Evolutionary conservation across 345 rosid species (phyloP).

Genomic region (Camelina laxa): DNA sequence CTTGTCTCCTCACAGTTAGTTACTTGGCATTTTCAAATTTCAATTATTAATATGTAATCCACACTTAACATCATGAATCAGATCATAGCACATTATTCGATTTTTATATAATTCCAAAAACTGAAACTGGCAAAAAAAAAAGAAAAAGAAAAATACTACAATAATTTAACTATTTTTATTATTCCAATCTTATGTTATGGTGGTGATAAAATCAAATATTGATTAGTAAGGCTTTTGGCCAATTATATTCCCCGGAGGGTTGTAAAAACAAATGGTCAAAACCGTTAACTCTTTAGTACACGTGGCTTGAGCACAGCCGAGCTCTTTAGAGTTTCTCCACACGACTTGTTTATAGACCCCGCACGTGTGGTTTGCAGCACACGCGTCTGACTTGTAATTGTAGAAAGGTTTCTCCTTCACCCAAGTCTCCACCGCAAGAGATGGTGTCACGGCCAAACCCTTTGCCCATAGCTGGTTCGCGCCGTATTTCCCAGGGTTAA

Average conservation of each 20-base stretch:
- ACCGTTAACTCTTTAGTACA: constrained; percentile 57
- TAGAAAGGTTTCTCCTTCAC: constrained; percentile 70
- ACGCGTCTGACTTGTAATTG: constrained; percentile 57
- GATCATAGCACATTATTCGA: neutral
- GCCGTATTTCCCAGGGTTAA: constrained; percentile 60
- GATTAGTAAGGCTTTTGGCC: constrained; percentile 74
- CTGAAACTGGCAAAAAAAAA: neutral
- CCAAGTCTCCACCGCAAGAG: constrained; percentile 72
- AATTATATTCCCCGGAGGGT: constrained; percentile 79
- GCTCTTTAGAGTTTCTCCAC: constrained; percentile 68
- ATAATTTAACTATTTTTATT: neutral
- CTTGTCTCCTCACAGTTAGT: constrained; percentile 28
- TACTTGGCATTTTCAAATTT: constrained; percentile 22
- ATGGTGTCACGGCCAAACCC: constrained; percentile 59
- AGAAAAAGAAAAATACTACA: neutral
- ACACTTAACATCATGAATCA: constrained; percentile 1
- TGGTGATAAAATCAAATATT: no score
- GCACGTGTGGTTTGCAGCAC: constrained; percentile 58
- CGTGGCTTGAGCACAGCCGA: constrained; percentile 75
- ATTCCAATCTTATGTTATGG: neutral
- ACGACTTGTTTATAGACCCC: constrained; percentile 88
- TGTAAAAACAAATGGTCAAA: constrained; percentile 75
- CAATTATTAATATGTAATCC: neutral
- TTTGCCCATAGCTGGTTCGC: constrained; percentile 71
- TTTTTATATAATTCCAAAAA: constrained; percentile 5